Base-by-base conservation (phyloP, 2,329 filamentous ascomycete species). In the Hypoxylon sp. region DNA sequence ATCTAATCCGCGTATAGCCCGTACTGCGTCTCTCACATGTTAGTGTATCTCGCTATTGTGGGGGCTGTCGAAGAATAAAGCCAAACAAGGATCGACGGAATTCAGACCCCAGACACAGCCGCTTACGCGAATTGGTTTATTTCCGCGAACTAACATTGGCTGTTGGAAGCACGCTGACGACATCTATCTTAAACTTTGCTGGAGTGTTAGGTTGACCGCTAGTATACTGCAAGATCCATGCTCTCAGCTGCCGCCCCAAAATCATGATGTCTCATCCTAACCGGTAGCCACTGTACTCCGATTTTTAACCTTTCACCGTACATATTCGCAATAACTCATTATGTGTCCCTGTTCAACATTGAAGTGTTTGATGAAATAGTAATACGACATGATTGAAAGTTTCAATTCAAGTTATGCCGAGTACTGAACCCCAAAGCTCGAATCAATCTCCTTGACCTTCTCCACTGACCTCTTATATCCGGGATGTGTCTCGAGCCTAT, bases 391-490 rank as follows among this genome's bases (percentile, higher is more conserved):
- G n/a, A 16, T 32, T 5, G 48, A 33, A 16, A 55, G 26, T n/a
- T 14, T 46, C 52, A 33, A 14, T 48, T 30, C 20, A 60, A 33
- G 33, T 48, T 36, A 59, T 28, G 51, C 8, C 40, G 64, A 58
- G 44, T 75, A 79, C 20, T 73, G 66, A 36, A 79, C 69, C 11
- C 69, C 71, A 14, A 78, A 75, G 52, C 71, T 75, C 26, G 81
- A 82, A 64, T 85, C 84, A 24, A 86, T 77, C 69, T 82, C 78
- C 72, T 80, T 77, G 52, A 87, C 80, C 79, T 82, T 84, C 64
- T 80, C 79, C 48, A 82, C 74, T 14, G 84, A 82, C 70, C 70
- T 79, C 73, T 79, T 76, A 64, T 85, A 87, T 0, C 84, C 84
- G 1, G 81, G 78, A 70, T 84, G 78, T 33, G 76, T 56, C 73